Base-by-base conservation (phyloP, 176 grass and related monocot species). In the Eleusine coracana region DNA sequence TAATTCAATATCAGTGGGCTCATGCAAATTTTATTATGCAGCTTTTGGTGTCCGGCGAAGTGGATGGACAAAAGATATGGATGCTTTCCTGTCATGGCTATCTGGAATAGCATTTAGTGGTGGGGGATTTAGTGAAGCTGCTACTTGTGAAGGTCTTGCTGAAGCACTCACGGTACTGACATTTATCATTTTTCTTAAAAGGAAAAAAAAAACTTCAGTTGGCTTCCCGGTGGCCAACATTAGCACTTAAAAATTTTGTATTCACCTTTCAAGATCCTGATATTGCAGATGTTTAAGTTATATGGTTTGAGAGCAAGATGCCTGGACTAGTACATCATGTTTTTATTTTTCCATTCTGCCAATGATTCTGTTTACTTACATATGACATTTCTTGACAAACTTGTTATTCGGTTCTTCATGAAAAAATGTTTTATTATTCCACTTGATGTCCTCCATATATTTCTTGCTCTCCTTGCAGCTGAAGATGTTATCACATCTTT, bases 1-100 rank as follows among this genome's bases (percentile, higher is more conserved):
- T 76, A 82, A 48, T 61, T 41, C 28, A 39, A 2, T 69, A 41
- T 76, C 65, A 36, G 15, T 61, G 38, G 72, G 41, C 27, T 79
- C 62, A 77, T 78, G 56, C 52, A 79, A 41, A 63, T 78, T 40
- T 45, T 85, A 21, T 63, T 58, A 72, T 75, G 63, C 74, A 99
- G 96, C 87, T 92, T 96, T 92, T 78, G 31, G 62, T 86, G 92
- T 95, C 48, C 89, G 89, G 71, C 85, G 93, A 74, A 94, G 91
- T 84, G 91, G 96, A 72, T 99, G 96, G 96, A 96, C 96, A 74
- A 93, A 93, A 82, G 87, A 99, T 88, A n/a, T 68, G 46, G 83
- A 99, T 82, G 64, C 52, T 79, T 99, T 93, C 77, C 76, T 96
- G 75, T 82, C 84, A 74, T 92, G 91, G 93, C 66, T 99, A 71